Conservation (phyloP, 176 grass and related monocot genomes). For the Eleusine coracana region DNA sequence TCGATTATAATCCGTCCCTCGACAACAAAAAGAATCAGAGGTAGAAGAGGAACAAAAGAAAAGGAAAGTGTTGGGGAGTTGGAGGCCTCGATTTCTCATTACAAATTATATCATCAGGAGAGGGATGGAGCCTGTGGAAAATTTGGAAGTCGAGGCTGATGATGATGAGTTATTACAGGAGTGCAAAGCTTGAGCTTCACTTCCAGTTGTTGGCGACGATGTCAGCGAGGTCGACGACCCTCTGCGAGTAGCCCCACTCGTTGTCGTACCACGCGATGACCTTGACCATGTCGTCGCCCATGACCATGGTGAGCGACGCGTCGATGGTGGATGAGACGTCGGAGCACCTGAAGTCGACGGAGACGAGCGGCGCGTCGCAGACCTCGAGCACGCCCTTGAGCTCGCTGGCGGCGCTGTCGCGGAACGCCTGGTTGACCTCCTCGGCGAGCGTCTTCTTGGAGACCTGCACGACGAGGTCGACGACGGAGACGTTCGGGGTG, state of each 20-base stretch:
- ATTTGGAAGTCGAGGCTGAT: slow-evolving; percentile 28
- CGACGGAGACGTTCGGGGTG: slow-evolving; percentile 77
- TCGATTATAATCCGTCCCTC: slow-evolving; percentile 38
- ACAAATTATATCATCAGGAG: slow-evolving; percentile 40
- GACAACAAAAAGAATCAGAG: slow-evolving; percentile 52
- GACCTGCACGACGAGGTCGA: slow-evolving; percentile 86
- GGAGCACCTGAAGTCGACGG: slow-evolving; percentile 81
- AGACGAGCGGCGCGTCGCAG: slow-evolving; percentile 79
- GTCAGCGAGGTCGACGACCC: slow-evolving; percentile 74
- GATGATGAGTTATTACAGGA: neutral
- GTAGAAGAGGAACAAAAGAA: neutral
- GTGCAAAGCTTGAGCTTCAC: slow-evolving; percentile 39
- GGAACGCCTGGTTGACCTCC: slow-evolving; percentile 83
- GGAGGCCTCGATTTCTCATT: slow-evolving; percentile 44
- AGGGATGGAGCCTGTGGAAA: slow-evolving; percentile 37
- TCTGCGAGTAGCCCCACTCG: slow-evolving; percentile 82
- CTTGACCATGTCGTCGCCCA: slow-evolving; percentile 80
- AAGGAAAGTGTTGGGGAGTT: slow-evolving; percentile 20
- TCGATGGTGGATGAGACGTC: slow-evolving; percentile 68
- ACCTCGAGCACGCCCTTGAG: slow-evolving; percentile 71
- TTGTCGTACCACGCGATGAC: slow-evolving; percentile 90
- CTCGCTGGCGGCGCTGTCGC: slow-evolving; percentile 57
- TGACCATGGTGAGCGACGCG: slow-evolving; percentile 69
- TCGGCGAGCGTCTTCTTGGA: slow-evolving; percentile 79
- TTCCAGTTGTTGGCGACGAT: slow-evolving; percentile 69